These are phyloP conservation scores for Backusella westeae DNA, from an alignment of 192 early-diverging fungal genomes.

Conservation along the genomic window DNA sequence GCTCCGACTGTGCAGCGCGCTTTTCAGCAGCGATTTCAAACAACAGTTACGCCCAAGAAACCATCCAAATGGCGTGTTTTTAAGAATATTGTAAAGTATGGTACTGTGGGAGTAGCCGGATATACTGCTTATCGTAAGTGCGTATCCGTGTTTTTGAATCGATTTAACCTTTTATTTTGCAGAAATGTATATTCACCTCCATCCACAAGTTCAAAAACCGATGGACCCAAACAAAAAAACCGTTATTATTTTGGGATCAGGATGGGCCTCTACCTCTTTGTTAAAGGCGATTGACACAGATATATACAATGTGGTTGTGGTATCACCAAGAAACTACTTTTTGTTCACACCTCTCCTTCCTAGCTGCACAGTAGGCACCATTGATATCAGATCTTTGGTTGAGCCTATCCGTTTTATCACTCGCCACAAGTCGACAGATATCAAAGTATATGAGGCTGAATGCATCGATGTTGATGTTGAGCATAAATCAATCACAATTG, in stretches of 20 bases:
- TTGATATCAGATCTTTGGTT: slow-evolving; percentile 85
- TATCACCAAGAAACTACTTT: slow-evolving; percentile 4
- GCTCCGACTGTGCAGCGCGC: not conserved
- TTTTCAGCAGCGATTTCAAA: not conserved
- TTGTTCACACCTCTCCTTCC: slow-evolving; percentile 53
- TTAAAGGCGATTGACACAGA: not conserved
- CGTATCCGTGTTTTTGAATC: not conserved
- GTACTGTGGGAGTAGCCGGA: not conserved
- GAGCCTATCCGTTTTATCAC: slow-evolving; percentile 84
- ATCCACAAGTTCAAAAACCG: slow-evolving; percentile 38
- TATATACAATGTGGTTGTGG: not conserved
- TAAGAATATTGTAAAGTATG: not conserved
- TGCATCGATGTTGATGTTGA: slow-evolving; percentile 83
- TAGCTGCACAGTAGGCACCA: slow-evolving; percentile 83
- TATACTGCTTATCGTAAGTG: slow-evolving; percentile 4
- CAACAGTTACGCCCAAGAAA: not conserved
- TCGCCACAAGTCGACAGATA: slow-evolving; percentile 79
- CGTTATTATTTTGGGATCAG: not conserved
- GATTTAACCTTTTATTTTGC: not conserved
- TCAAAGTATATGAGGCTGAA: slow-evolving; percentile 86
- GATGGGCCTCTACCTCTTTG: not conserved
- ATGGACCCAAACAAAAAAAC: not conserved
- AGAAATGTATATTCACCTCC: slow-evolving; percentile 40
- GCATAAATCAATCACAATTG: slow-evolving; percentile 71
- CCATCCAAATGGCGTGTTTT: not conserved